These are phyloP conservation scores for Hypoxylon sp. DNA, from an alignment of 2,329 filamentous ascomycete species.

Conservation along the genomic window DNA sequence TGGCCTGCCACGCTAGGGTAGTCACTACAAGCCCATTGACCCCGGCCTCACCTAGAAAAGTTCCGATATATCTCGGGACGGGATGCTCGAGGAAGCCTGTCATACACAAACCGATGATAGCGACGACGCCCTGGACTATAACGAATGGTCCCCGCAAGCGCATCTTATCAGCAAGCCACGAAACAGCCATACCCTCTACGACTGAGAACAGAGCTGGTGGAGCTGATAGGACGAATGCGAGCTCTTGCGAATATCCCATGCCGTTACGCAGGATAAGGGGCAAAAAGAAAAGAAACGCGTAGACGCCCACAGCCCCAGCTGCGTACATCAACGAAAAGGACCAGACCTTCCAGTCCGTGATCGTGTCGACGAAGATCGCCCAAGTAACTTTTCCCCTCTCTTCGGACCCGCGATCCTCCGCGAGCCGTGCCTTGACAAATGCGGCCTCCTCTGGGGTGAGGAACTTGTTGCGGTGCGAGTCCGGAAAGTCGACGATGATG, in stretches of 20 bases:
- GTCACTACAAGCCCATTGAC: slow-evolving; percentile 53
- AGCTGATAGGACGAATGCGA: slow-evolving; percentile 55
- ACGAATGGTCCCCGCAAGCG: slow-evolving; percentile 48
- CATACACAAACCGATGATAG: slow-evolving; percentile 47
- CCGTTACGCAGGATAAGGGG: slow-evolving; percentile 45
- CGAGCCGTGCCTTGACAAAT: slow-evolving; percentile 50
- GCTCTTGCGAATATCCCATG: slow-evolving; percentile 45
- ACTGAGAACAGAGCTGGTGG: slow-evolving; percentile 56
- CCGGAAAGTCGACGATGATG: slow-evolving; percentile 64
- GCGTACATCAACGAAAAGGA: slow-evolving; percentile 47
- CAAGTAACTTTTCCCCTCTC: slow-evolving; percentile 42
- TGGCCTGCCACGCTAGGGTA: slow-evolving; percentile 51
- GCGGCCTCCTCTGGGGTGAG: slow-evolving; percentile 58
- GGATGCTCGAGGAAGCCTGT: slow-evolving; percentile 44
- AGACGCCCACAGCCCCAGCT: slow-evolving; percentile 46
- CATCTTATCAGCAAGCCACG: slow-evolving; percentile 54
- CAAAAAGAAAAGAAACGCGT: slow-evolving; percentile 48
- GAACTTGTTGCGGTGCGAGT: slow-evolving; percentile 59
- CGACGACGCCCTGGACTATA: slow-evolving; percentile 41
- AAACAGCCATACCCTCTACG: slow-evolving; percentile 52
- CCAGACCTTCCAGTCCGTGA: slow-evolving; percentile 46
- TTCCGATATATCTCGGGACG: slow-evolving; percentile 47
- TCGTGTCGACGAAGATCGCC: slow-evolving; percentile 39
- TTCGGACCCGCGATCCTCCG: slow-evolving; percentile 49
- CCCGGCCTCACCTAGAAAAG: slow-evolving; percentile 53